phyloP scores from a whole-genome alignment of 768 basidiomycete species.

The Russula sp. region DNA sequence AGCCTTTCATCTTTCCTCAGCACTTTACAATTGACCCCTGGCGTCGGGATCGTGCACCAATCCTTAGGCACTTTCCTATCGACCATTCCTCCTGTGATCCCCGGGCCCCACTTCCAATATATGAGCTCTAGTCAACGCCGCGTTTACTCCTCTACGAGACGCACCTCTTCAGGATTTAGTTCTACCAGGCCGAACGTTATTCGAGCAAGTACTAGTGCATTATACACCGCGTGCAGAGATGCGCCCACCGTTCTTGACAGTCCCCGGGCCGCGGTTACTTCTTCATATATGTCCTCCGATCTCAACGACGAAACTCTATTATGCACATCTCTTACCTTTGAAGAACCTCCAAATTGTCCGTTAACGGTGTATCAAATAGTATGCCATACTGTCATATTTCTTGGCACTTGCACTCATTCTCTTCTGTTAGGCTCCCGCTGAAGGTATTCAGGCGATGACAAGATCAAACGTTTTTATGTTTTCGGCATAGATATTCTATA shows the following conservation, averaged over 20 bases:
- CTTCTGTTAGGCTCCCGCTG: background rate
- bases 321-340: background rate
- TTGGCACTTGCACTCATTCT: no score
- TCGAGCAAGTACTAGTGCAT: background rate
- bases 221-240: background rate
- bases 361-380: background rate
- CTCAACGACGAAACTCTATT: background rate
- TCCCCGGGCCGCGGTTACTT: background rate
- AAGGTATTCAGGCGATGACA: background rate
- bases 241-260: background rate
- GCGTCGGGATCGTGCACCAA: no score
- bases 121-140: background rate
- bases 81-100: no score
- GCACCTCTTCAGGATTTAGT: background rate
- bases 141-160: background rate
- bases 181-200: background rate
- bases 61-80: no score
- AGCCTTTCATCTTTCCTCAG: no score
- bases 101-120: no score
- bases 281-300: background rate
- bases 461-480: background rate
- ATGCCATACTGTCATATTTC: no score
- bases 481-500: no score
- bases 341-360: background rate
- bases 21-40: no score